phyloP scores from a whole-genome alignment of 2,329 filamentous ascomycete species.

The Ambrosiella cleistominuta region DNA sequence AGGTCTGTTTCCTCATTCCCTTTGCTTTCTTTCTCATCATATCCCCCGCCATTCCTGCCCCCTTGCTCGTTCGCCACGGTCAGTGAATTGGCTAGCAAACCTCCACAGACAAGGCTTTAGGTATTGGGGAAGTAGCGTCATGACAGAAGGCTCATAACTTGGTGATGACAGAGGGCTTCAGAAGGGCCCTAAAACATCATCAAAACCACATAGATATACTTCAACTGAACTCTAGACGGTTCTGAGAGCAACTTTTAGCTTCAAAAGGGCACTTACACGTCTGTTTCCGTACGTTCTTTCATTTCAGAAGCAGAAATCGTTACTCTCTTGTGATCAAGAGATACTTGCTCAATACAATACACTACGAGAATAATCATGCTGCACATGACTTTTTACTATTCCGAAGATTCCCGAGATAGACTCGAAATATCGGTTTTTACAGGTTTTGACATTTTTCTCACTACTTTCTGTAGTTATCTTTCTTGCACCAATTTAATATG shows the following conservation, averaged over 20 bases:
- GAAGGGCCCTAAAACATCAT: constrained; percentile 4
- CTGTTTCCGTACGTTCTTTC: background rate
- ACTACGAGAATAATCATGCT: background rate
- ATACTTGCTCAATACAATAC: background rate
- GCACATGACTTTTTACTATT: background rate
- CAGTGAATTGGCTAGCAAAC: background rate
- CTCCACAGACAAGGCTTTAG: background rate
- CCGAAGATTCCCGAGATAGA: background rate
- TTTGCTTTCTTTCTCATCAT: too few relatives aligned
- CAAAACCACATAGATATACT: background rate
- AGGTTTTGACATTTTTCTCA: background rate
- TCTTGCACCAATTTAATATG: too few relatives aligned
- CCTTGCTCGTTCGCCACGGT: background rate
- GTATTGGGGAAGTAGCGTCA: constrained; percentile 8
- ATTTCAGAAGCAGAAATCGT: background rate
- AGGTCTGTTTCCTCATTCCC: too few relatives aligned
- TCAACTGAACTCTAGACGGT: background rate
- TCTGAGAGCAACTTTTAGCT: background rate
- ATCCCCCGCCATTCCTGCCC: too few relatives aligned
- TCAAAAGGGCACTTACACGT: background rate
- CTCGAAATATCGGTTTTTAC: background rate
- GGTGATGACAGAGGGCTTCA: background rate
- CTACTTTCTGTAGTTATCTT: too few relatives aligned
- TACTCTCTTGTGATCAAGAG: background rate
- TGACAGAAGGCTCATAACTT: constrained; percentile 6